phyloP scores from a whole-genome alignment of 805 yeast genomes.

The Lipomyces sp. region DNA sequence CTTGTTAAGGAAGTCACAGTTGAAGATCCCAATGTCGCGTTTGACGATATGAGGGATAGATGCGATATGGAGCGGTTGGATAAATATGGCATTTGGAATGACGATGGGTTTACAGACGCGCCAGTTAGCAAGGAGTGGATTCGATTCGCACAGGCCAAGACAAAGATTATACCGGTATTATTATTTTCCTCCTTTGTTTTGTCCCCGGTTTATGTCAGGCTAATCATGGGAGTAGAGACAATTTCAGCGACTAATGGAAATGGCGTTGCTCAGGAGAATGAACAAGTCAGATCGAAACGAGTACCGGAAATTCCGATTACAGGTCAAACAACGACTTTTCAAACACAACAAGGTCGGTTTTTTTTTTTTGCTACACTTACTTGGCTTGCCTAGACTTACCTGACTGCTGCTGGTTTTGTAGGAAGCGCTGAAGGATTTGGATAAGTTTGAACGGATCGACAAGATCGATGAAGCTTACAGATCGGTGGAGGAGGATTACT shows the following conservation, averaged over 20 bases:
- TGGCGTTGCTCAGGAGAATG: slow-evolving; percentile 59
- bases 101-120: slow-evolving; percentile 39
- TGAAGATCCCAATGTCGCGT: slow-evolving; percentile 92
- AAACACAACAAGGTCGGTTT: slow-evolving; percentile 61
- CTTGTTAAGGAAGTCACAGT: slow-evolving; percentile 74
- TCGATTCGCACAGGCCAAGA: slow-evolving; percentile 46
- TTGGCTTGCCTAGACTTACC: neutral
- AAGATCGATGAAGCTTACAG: slow-evolving; percentile 77
- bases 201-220: neutral
- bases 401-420: neutral
- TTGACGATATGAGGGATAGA: slow-evolving; percentile 88
- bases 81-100: slow-evolving; percentile 33
- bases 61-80: slow-evolving; percentile 66
- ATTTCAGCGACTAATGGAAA: slow-evolving; percentile 74
- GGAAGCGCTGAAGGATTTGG: slow-evolving; percentile 74
- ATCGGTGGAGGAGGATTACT: slow-evolving; percentile 71
- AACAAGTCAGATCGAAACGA: slow-evolving; percentile 35
- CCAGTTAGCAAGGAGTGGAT: slow-evolving; percentile 49
- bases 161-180: slow-evolving; percentile 61
- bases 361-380: neutral
- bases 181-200: neutral
- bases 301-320: slow-evolving; percentile 51
- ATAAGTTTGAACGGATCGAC: slow-evolving; percentile 64
- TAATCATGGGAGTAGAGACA: slow-evolving; percentile 55
- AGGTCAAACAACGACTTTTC: slow-evolving; percentile 75